These are phyloP conservation scores for Pseudogymnoascus sp. DNA, from an alignment of 2,329 filamentous ascomycete species.

Conservation along the genomic window DNA sequence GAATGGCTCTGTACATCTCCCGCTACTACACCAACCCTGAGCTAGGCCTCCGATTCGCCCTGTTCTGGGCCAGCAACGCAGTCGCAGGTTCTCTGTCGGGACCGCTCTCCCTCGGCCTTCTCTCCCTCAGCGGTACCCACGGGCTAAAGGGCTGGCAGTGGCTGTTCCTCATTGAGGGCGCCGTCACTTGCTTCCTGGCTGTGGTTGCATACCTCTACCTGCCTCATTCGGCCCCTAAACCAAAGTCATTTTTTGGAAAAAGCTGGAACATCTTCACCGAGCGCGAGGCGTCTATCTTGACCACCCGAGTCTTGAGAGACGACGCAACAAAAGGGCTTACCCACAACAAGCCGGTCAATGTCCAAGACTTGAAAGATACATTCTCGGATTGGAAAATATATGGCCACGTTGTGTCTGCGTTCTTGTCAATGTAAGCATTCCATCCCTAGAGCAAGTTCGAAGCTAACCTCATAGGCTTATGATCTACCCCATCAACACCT, in stretches of 20 bases:
- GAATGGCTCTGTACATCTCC: conserved; percentile 20
- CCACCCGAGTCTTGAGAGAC: neutral
- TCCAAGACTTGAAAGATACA: conserved; percentile 1
- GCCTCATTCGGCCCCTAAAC: conserved; percentile 19
- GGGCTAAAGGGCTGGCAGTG: conserved; percentile 11
- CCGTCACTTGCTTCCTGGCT: conserved; percentile 8
- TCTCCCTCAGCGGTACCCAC: conserved; percentile 6
- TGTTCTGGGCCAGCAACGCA: conserved; percentile 9
- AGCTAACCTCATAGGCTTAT: neutral
- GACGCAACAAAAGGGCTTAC: neutral
- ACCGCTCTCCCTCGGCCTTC: conserved; percentile 4
- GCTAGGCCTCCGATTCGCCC: conserved; percentile 13
- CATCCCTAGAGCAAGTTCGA: too few relatives aligned
- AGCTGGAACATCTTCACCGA: conserved; percentile 14
- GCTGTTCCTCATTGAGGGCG: conserved; percentile 9
- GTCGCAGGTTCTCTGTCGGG: conserved; percentile 7
- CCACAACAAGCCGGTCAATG: neutral
- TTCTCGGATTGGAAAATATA: conserved; percentile 3
- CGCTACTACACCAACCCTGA: conserved; percentile 23
- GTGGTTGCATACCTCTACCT: conserved; percentile 18
- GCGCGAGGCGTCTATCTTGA: conserved; percentile 14
- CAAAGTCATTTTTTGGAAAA: conserved; percentile 14
- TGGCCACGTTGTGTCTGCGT: conserved; percentile 1
- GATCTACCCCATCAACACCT: conserved; percentile 13
- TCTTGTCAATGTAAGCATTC: conserved; percentile 7